Evolutionary conservation across 108 stramenopile genomes (phyloP), one percentile per base, ranked within the genome.

Genomic region (Conticribra weissflogii): DNA sequence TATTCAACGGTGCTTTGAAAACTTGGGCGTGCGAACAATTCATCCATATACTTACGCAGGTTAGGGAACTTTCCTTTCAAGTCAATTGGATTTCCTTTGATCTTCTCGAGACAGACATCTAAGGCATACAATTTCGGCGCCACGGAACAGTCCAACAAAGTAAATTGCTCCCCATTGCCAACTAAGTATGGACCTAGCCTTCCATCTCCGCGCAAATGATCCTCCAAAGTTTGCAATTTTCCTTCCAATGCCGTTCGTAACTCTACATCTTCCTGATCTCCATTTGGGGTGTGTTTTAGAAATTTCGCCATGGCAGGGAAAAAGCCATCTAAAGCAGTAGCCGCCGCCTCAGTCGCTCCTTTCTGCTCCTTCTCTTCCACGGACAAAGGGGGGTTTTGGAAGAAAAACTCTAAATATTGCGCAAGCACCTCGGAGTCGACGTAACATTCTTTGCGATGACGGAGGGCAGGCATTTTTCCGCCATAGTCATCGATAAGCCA

Each of bases 331-430:
- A 83, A 55, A 1, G 77, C 85, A 17, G 48, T 54, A 33, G 71
- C 31, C 3, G 85, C 89, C 50, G 36, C 41, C 0, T 51, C 75
- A 46, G 60, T 63, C 32, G 36, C 36, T 9, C 36, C 36, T 12
- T 41, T 41, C 12, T 41, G 36, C 5, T 61, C 81, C 45, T 74
- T 36, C 48, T 59, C 47, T 23, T 54, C 0, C 22, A 59, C 28
- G 33, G 55, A 56, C 57, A 92, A 56, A 17, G 66, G 19, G 23
- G 88, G 87, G 9, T 88, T 81, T 25, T 72, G 61, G 72, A 94
- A 94, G 69, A 91, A 94, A 65, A 88, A 94, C 55, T 91, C 90
- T 31, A 94, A 71, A 71, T 94, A 94, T 34, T 91, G 86, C 3
- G 63, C 85, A 83, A 91, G 89, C 22, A 91, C 86, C 3, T 83